Conservation (phyloP, 495 filamentous ascomycete genomes). For the Sporormia fimetaria region DNA sequence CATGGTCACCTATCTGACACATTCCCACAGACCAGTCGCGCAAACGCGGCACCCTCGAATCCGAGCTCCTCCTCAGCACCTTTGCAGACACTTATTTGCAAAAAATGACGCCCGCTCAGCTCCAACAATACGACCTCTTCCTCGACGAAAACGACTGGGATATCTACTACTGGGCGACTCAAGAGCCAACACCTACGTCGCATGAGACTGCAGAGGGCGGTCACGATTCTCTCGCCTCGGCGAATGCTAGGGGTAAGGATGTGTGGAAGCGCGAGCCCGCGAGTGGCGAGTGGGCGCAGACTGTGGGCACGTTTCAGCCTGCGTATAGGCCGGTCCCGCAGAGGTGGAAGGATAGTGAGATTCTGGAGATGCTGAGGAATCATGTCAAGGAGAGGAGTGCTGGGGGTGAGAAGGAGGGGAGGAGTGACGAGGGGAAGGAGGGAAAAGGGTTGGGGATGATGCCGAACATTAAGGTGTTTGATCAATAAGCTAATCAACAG, state of each 20-base stretch:
- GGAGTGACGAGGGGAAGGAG: slow-evolving; percentile 18
- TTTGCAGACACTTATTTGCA: slow-evolving; percentile 73
- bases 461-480: slow-evolving; percentile 31
- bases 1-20: neutral
- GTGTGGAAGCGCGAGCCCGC: slow-evolving; percentile 23
- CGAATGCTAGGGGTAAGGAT: slow-evolving; percentile 27
- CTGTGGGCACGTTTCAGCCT: slow-evolving; percentile 84
- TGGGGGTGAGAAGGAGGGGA: slow-evolving; percentile 26
- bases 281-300: slow-evolving; percentile 89
- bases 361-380: slow-evolving; percentile 59
- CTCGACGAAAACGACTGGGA: slow-evolving; percentile 99
- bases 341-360: slow-evolving; percentile 73
- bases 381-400: slow-evolving; percentile 52
- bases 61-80: slow-evolving; percentile 88
- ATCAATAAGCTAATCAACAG: slow-evolving; percentile 1
- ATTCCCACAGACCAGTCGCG: slow-evolving; percentile 70
- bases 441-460: slow-evolving; percentile 33
- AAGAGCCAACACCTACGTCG: slow-evolving; percentile 51
- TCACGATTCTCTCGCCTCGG: slow-evolving; percentile 25
- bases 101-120: slow-evolving; percentile 58
- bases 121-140: slow-evolving; percentile 81
- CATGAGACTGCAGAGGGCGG: slow-evolving; percentile 31
- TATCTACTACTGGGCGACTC: slow-evolving; percentile 99
- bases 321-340: slow-evolving; percentile 81
- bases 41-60: slow-evolving; percentile 91